Percentiles rank a stretch among this genome's conserved stretches.
These are phyloP conservation scores for Pyrenophora graminea DNA, from an alignment of 2,329 filamentous ascomycete species.

Conservation along the genomic window DNA sequence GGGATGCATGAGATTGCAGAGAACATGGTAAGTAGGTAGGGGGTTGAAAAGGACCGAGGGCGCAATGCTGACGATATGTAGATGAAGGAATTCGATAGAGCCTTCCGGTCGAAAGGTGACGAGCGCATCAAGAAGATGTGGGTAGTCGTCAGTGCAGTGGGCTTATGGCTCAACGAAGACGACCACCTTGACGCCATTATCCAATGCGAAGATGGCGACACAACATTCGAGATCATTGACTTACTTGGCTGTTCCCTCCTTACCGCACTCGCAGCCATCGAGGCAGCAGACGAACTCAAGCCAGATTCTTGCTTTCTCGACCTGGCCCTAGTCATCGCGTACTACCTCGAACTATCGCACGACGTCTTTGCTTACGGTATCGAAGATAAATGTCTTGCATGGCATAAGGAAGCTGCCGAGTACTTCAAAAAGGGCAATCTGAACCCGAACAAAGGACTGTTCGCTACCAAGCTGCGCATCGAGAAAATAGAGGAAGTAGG, in stretches of 20 bases:
- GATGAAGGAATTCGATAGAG: constrained; percentile 21
- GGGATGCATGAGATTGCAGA: constrained; percentile 20
- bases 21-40: constrained; percentile 15
- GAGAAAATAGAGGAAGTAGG: constrained; percentile 11
- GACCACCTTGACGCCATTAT: constrained; percentile 3
- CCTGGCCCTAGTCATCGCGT: constrained; percentile 23
- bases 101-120: constrained; percentile 7
- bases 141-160: constrained; percentile 20
- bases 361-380: constrained; percentile 22
- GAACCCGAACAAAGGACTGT: constrained; percentile 16
- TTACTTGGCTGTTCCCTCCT: constrained; percentile 26
- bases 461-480: constrained; percentile 11
- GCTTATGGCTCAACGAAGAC: constrained; percentile 15
- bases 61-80: constrained; percentile 1
- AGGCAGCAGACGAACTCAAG: constrained; percentile 21
- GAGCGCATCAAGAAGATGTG: constrained; percentile 20
- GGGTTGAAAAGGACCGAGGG: not conserved
- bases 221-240: constrained; percentile 5
- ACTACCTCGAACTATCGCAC: constrained; percentile 15
- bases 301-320: constrained; percentile 23
- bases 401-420: constrained; percentile 16
- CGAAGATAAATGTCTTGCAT: constrained; percentile 16
- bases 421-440: constrained; percentile 23
- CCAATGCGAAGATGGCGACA: constrained; percentile 16
- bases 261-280: constrained; percentile 17